Evolutionary conservation across 192 early-diverging fungal species (phyloP).

Genomic region (Polychytrium aggregatum): DNA sequence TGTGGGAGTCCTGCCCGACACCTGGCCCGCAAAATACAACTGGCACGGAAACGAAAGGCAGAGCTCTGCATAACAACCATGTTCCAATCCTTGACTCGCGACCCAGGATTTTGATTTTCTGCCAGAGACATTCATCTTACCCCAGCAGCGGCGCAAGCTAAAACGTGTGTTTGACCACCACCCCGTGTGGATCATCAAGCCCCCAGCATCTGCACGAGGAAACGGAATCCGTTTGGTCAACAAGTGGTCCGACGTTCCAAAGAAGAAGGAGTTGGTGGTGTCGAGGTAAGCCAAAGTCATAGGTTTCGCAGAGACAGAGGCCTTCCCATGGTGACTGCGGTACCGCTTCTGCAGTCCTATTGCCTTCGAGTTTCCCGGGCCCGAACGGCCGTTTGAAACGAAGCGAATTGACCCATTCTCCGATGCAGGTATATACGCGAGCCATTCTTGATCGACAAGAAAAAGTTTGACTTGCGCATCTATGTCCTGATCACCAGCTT

Average conservation of each 20-base stretch:
- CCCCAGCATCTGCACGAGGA: constrained; percentile 36
- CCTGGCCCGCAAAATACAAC: background rate
- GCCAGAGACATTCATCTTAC: constrained; percentile 31
- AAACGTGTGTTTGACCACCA: constrained; percentile 13
- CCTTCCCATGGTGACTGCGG: no score
- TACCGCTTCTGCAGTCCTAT: no score
- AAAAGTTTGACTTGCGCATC: constrained; percentile 33
- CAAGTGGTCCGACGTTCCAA: constrained; percentile 20
- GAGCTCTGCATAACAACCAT: no score
- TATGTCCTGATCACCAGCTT: constrained; percentile 35
- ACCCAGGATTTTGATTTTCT: constrained; percentile 17
- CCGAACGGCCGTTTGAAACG: no score
- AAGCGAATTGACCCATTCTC: no score
- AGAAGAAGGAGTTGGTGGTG: constrained; percentile 20
- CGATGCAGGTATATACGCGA: constrained; percentile 29
- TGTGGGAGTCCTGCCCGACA: no score
- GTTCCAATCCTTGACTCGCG: no score
- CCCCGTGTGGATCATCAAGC: constrained; percentile 35
- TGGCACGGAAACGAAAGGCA: no score
- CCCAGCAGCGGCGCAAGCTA: constrained; percentile 14
- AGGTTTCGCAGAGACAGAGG: no score
- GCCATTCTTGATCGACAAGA: constrained; percentile 27
- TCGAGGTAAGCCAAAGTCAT: no score
- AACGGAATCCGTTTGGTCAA: constrained; percentile 28
- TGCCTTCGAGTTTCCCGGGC: no score